These are phyloP conservation scores for Fusarium verticillioides DNA, from an alignment of 2,329 filamentous ascomycete species.

Conservation along the genomic window DNA sequence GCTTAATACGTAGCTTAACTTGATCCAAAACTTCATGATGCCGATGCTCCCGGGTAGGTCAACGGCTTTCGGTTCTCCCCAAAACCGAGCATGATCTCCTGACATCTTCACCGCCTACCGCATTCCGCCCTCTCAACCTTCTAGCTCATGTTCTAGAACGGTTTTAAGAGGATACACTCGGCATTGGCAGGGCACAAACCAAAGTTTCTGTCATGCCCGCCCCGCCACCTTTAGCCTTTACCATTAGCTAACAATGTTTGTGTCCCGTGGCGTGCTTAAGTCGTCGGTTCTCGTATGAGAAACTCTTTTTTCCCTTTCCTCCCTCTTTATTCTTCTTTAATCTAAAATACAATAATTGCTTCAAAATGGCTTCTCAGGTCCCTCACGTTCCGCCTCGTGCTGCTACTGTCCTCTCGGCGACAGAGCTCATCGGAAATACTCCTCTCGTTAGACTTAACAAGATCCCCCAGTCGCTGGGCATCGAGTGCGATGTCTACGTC, in stretches of 20 bases:
- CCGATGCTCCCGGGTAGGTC: slow-evolving; percentile 15
- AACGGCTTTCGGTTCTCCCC: slow-evolving; percentile 4
- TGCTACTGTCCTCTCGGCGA: slow-evolving; percentile 69
- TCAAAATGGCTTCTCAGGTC: slow-evolving; percentile 43
- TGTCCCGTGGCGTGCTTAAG: slow-evolving; percentile 43
- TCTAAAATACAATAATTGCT: not conserved
- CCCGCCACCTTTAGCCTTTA: slow-evolving; percentile 11
- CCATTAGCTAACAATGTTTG: slow-evolving; percentile 28
- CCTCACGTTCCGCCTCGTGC: slow-evolving; percentile 49
- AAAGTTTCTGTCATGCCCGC: slow-evolving; percentile 31
- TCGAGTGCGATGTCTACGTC: slow-evolving; percentile 88
- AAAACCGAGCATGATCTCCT: not conserved
- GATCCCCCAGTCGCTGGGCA: slow-evolving; percentile 88
- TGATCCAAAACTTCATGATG: not conserved
- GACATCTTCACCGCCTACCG: slow-evolving; percentile 14
- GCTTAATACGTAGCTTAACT: slow-evolving; percentile 19
- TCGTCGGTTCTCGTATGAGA: slow-evolving; percentile 28
- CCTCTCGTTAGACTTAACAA: slow-evolving; percentile 95
- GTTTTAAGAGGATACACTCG: slow-evolving; percentile 43
- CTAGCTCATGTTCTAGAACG: slow-evolving; percentile 24
- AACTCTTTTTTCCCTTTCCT: slow-evolving; percentile 1
- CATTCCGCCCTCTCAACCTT: slow-evolving; percentile 1
- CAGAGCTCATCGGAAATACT: slow-evolving; percentile 92
- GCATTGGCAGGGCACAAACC: slow-evolving; percentile 44
- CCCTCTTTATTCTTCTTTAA: not conserved